Conservation (phyloP, 75 land plant genomes). For the Selaginella tamariscina region DNA sequence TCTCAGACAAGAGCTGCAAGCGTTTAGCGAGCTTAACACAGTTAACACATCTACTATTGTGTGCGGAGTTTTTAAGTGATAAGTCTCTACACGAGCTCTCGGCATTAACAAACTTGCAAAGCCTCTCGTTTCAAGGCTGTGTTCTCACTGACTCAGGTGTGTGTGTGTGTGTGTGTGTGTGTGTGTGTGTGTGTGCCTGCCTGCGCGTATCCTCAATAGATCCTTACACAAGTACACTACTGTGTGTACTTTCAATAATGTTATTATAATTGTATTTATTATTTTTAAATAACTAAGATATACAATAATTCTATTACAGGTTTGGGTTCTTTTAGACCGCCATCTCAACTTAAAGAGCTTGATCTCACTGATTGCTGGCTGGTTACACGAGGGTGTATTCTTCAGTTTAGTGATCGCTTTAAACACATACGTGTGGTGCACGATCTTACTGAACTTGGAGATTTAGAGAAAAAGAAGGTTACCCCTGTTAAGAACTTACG, state of each 20-base stretch:
- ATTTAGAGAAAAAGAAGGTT: no score
- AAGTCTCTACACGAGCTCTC: constrained; percentile 35
- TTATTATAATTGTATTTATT: no score
- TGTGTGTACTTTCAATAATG: no score
- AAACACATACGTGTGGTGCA: not conserved
- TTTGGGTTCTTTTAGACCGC: constrained; percentile 44
- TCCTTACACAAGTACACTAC: no score
- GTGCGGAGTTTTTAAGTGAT: constrained; percentile 50
- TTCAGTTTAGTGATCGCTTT: constrained; percentile 24
- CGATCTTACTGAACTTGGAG: no score
- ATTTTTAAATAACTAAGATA: no score
- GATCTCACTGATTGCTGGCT: constrained; percentile 88
- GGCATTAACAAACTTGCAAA: constrained; percentile 35
- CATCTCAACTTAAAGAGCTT: constrained; percentile 35
- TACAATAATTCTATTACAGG: no score
- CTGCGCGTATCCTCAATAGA: no score
- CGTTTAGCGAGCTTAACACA: constrained; percentile 33
- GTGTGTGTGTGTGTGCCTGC: no score
- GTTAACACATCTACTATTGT: constrained; percentile 41
- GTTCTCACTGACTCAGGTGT: constrained; percentile 54
- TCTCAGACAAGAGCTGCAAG: constrained; percentile 34
- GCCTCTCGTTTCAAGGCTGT: constrained; percentile 46
- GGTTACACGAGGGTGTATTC: constrained; percentile 39
- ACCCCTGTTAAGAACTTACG: no score
- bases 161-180: no score